Evolutionary conservation across 768 basidiomycete genomes (phyloP).

Genomic region (Pleurotus ostreatus): DNA sequence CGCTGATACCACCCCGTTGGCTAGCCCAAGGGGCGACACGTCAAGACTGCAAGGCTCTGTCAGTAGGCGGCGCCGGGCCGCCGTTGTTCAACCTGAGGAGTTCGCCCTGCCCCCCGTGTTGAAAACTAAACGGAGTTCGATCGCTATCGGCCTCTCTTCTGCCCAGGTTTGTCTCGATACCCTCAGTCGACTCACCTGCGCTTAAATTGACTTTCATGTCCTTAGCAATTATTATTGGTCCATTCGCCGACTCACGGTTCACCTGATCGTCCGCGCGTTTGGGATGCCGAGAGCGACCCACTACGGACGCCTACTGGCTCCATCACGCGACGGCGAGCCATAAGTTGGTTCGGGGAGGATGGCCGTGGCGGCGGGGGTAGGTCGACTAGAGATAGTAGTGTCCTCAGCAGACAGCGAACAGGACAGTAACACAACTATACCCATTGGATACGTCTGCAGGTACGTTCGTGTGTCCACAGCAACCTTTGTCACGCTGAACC

Average conservation of each 20-base stretch:
- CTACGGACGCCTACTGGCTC: constrained; percentile 23
- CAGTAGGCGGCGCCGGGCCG: constrained; percentile 32
- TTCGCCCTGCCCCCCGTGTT: constrained; percentile 41
- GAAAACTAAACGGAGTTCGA: constrained; percentile 48
- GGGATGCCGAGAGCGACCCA: constrained; percentile 30
- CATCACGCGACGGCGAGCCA: constrained; percentile 29
- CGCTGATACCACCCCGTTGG: constrained; percentile 4
- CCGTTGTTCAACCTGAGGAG: constrained; percentile 47
- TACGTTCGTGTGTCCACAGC: too few relatives aligned
- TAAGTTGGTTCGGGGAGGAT: constrained; percentile 40
- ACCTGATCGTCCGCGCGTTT: constrained; percentile 17
- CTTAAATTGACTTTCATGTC: constrained; percentile 3
- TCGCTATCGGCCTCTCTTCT: constrained; percentile 69
- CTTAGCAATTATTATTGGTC: constrained; percentile 60
- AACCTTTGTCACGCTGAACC: too few relatives aligned
- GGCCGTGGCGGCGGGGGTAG: constrained; percentile 17
- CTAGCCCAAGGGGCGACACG: not conserved
- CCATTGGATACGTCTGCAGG: not conserved
- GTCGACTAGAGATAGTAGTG: constrained; percentile 11
- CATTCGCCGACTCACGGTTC: constrained; percentile 60
- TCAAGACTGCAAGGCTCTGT: constrained; percentile 3
- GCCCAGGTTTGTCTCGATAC: constrained; percentile 50
- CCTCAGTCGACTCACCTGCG: not conserved
- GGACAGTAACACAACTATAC: not conserved
- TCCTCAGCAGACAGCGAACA: not conserved